phyloP scores from a whole-genome alignment of 2,329 filamentous ascomycete species.

The Torrubiellomyces zombiae region DNA sequence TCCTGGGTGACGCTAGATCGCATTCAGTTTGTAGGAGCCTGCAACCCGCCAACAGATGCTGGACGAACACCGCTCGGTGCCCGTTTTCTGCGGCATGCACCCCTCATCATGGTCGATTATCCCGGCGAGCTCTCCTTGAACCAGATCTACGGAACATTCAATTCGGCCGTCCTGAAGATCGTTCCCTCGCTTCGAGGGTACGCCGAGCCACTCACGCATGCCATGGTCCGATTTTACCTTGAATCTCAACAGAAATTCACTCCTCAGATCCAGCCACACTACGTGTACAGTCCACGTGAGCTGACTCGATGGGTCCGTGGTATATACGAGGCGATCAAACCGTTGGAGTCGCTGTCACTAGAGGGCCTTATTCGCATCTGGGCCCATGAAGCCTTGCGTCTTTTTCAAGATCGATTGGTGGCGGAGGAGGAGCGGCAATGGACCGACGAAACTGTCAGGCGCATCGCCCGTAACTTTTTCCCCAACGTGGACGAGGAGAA shows the following conservation, averaged over 20 bases:
- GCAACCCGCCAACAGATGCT: slow-evolving; percentile 94
- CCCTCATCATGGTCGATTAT: slow-evolving; percentile 99
- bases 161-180: slow-evolving; percentile 88
- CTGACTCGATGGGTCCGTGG: slow-evolving; percentile 95
- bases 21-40: slow-evolving; percentile 97
- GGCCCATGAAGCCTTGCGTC: slow-evolving; percentile 88
- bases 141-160: slow-evolving; percentile 99
- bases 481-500: slow-evolving; percentile 85
- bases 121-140: slow-evolving; percentile 85
- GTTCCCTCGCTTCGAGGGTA: slow-evolving; percentile 90
- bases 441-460: slow-evolving; percentile 77
- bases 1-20: slow-evolving; percentile 95
- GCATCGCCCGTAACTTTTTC: slow-evolving; percentile 82
- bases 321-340: slow-evolving; percentile 90
- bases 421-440: slow-evolving; percentile 86
- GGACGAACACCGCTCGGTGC: slow-evolving; percentile 88
- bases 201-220: slow-evolving; percentile 80
- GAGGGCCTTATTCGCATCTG: slow-evolving; percentile 93
- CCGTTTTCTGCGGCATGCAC: slow-evolving; percentile 87
- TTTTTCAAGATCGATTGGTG: slow-evolving; percentile 96
- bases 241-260: slow-evolving; percentile 93
- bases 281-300: slow-evolving; percentile 98
- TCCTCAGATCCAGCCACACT: slow-evolving; percentile 91
- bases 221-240: slow-evolving; percentile 94
- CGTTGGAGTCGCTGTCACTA: slow-evolving; percentile 70